Percentiles rank a stretch among this genome's conserved stretches.
These are phyloP conservation scores for Hypoxylon lienhwacheense DNA, from an alignment of 495 filamentous ascomycete genomes.

Conservation along the genomic window DNA sequence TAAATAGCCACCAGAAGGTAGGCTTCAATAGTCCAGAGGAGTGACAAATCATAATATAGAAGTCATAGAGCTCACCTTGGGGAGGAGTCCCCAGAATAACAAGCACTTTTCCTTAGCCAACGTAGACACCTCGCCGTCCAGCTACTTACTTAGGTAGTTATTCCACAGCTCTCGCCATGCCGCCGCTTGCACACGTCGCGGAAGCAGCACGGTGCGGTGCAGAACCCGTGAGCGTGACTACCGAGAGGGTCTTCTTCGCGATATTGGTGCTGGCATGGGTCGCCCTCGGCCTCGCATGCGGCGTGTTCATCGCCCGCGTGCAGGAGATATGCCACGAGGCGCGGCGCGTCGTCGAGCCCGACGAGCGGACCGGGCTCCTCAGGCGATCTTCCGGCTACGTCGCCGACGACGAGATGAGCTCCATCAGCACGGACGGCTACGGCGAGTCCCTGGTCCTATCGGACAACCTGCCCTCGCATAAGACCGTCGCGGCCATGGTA, in stretches of 20 bases:
- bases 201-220: not conserved
- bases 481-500: too few relatives aligned
- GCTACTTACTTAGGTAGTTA: too few relatives aligned
- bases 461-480: not conserved
- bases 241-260: not conserved
- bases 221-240: not conserved
- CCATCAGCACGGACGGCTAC: slow-evolving; percentile 1
- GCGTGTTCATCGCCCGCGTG: not conserved
- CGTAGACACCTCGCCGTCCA: too few relatives aligned
- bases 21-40: not conserved
- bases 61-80: too few relatives aligned
- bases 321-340: not conserved
- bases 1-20: not conserved
- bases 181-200: too few relatives aligned
- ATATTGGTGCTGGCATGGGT: not conserved
- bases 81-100: too few relatives aligned
- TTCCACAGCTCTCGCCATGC: too few relatives aligned
- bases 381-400: slow-evolving; percentile 4
- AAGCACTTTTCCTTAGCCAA: too few relatives aligned
- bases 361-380: not conserved
- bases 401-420: slow-evolving; percentile 19
- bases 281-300: not conserved
- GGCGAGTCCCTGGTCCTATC: not conserved
- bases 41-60: not conserved
- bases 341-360: not conserved